Percentiles rank a stretch among this genome's conserved stretches.
Evolutionary conservation across 352 stramenopile genomes (phyloP).

Genomic region (Globisporangium camurandrum): DNA sequence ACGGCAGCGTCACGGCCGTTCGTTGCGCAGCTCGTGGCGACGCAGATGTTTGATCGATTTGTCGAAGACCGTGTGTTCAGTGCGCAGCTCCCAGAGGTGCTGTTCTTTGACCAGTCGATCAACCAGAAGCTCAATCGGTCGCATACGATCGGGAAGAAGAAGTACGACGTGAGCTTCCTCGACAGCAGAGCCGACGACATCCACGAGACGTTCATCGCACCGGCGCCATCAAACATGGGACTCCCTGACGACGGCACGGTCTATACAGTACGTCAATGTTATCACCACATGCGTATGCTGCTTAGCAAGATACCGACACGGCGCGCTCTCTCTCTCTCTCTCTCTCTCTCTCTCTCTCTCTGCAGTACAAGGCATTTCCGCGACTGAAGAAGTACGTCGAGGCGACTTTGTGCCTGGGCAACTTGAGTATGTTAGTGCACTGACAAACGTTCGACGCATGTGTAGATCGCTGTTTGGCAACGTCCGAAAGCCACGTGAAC

Average conservation of each 20-base stretch:
- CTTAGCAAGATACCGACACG: background rate
- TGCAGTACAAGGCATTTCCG: constrained; percentile 76
- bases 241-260: constrained; percentile 69
- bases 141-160: constrained; percentile 69
- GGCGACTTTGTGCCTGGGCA: no score
- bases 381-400: constrained; percentile 65
- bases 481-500: constrained; percentile 63
- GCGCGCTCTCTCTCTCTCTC: background rate
- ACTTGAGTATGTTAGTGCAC: no score
- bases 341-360: background rate
- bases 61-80: constrained; percentile 72
- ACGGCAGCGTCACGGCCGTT: constrained; percentile 42
- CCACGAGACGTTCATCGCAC: constrained; percentile 77
- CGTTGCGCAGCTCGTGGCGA: constrained; percentile 50
- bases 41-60: constrained; percentile 84
- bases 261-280: constrained; percentile 47
- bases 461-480: constrained; percentile 57
- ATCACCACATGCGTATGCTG: background rate
- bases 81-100: constrained; percentile 51
- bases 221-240: constrained; percentile 69
- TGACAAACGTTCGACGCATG: background rate
- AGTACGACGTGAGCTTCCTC: constrained; percentile 80
- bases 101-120: constrained; percentile 85
- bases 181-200: constrained; percentile 67
- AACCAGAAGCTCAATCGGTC: constrained; percentile 82